A percentile compares a stretch with the other conserved stretches of the same genome.
Conservation (phyloP, 805 yeast species). For the Schwanniomyces yamadae region DNA sequence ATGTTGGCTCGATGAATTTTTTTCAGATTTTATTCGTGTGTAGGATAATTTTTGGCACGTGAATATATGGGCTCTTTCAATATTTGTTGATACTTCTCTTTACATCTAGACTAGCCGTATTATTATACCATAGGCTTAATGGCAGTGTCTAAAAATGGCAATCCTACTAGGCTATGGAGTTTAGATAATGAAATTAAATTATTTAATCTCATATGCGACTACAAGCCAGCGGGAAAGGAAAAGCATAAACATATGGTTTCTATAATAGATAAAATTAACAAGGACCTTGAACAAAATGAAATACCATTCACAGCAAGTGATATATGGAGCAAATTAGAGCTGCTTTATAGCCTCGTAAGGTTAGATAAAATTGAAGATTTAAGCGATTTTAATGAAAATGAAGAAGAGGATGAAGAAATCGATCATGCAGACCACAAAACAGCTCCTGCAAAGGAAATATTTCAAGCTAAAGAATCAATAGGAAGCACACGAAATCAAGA, state of each 20-base stretch:
- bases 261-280: constrained; percentile 40
- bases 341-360: constrained; percentile 55
- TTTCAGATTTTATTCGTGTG: too few relatives aligned
- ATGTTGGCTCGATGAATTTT: constrained; percentile 2
- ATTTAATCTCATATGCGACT: constrained; percentile 59
- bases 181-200: constrained; percentile 61
- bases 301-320: constrained; percentile 44
- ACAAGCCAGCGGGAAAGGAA: constrained; percentile 64
- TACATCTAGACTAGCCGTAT: too few relatives aligned
- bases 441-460: too few relatives aligned
- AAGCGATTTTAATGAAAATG: constrained; percentile 13
- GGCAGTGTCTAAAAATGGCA: background rate
- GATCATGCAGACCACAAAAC: constrained; percentile 1
- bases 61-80: too few relatives aligned
- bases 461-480: constrained; percentile 8
- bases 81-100: too few relatives aligned
- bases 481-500: constrained; percentile 5
- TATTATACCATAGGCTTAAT: too few relatives aligned
- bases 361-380: constrained; percentile 54
- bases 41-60: too few relatives aligned
- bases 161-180: constrained; percentile 44
- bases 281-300: constrained; percentile 18
- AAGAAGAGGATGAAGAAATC: constrained; percentile 15
- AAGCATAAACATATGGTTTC: constrained; percentile 43
- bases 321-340: constrained; percentile 55